These are phyloP conservation scores for Luzula sylvatica DNA, from an alignment of 176 grass and related monocot species.

Conservation along the genomic window DNA sequence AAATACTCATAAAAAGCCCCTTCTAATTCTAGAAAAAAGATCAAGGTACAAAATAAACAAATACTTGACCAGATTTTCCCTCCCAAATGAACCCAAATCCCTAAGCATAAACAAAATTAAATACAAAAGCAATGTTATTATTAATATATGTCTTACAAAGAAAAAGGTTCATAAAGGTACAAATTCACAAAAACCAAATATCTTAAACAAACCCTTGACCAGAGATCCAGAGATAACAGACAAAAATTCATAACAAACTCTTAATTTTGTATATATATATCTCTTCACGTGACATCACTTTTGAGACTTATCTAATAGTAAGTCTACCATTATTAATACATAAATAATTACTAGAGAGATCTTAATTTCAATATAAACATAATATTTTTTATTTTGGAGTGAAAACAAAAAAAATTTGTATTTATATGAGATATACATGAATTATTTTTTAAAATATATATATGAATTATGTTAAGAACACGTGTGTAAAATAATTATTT, in stretches of 20 bases:
- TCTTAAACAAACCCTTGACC: constrained; percentile 20
- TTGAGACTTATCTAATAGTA: constrained; percentile 18
- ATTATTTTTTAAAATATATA: too few relatives aligned
- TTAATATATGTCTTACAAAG: neutral
- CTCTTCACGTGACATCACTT: constrained; percentile 6
- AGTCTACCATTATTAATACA: constrained; percentile 1
- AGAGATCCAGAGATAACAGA: neutral
- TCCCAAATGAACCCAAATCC: constrained; percentile 14
- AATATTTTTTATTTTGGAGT: too few relatives aligned
- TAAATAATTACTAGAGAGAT: too few relatives aligned
- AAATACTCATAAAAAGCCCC: too few relatives aligned
- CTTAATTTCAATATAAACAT: too few relatives aligned
- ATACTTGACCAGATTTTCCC: neutral
- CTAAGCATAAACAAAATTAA: neutral
- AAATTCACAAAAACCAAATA: constrained; percentile 17
- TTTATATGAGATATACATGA: too few relatives aligned
- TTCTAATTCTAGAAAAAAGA: constrained; percentile 6
- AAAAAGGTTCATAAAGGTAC: constrained; percentile 8
- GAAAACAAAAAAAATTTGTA: too few relatives aligned
- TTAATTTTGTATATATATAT: constrained; percentile 1
- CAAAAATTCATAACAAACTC: constrained; percentile 20
- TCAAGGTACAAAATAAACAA: constrained; percentile 1
- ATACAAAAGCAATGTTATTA: constrained; percentile 1
- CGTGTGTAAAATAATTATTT: too few relatives aligned
- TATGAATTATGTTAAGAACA: too few relatives aligned